Conservation (phyloP, 2,329 filamentous ascomycete genomes). For the Clarireedia sp. region DNA sequence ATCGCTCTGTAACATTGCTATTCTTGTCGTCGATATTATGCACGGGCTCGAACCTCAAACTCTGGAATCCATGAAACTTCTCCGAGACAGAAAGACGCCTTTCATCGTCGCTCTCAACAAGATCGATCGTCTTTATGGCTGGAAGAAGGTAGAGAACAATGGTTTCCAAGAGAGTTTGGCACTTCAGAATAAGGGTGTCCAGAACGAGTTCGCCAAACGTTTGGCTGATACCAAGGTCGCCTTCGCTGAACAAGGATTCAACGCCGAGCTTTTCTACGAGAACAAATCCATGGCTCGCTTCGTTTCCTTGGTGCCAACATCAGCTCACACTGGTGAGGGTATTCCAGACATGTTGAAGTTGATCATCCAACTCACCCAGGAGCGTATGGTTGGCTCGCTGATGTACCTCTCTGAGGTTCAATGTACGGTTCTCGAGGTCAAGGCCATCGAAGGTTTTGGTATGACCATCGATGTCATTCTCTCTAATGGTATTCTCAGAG, state of each 20-base stretch:
- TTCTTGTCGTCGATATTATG: conserved; percentile 99
- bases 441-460: conserved; percentile 96
- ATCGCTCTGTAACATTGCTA: conserved; percentile 98
- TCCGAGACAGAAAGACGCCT: conserved; percentile 88
- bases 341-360: conserved; percentile 98
- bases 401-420: conserved; percentile 99
- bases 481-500: conserved; percentile 87
- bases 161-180: conserved; percentile 89
- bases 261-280: conserved; percentile 92
- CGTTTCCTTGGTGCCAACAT: conserved; percentile 95
- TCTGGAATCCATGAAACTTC: conserved; percentile 89
- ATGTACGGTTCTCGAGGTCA: conserved; percentile 96
- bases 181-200: conserved; percentile 84
- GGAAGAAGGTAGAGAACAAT: conserved; percentile 98
- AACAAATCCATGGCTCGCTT: conserved; percentile 95
- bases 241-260: conserved; percentile 95
- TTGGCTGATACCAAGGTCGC: conserved; percentile 86
- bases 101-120: conserved; percentile 99
- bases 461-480: conserved; percentile 98
- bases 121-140: conserved; percentile 97
- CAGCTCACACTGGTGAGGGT: conserved; percentile 97
- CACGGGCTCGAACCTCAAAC: conserved; percentile 97
- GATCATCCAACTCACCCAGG: conserved; percentile 83
- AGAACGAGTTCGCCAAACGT: conserved; percentile 89
- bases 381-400: conserved; percentile 91